Evolutionary conservation across 345 rosid species (phyloP).

Genomic region (Populus pruinosa): DNA sequence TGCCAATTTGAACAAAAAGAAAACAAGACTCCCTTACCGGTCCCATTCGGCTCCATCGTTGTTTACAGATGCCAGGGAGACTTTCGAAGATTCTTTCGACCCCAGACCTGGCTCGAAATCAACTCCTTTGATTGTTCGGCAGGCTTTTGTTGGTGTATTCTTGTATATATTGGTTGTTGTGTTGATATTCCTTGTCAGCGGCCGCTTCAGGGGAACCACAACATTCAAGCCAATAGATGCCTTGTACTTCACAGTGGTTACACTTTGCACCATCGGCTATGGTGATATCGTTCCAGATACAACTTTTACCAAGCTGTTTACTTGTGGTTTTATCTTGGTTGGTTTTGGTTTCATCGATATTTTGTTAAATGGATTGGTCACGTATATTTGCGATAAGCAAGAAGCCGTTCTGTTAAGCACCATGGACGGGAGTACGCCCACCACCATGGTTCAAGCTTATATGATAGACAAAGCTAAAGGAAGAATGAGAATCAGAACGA

Average conservation of each 20-base stretch:
- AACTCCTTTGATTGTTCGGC: constrained; percentile 45
- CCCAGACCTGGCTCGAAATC: constrained; percentile 19
- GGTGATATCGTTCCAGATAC: constrained; percentile 66
- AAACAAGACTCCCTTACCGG: constrained; percentile 28
- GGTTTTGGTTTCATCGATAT: constrained; percentile 67
- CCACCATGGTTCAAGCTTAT: constrained; percentile 41
- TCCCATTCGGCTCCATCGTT: constrained; percentile 59
- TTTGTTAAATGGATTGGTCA: constrained; percentile 55
- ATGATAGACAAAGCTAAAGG: constrained; percentile 59
- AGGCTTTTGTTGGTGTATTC: constrained; percentile 47
- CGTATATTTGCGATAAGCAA: constrained; percentile 61
- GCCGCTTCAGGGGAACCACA: constrained; percentile 38
- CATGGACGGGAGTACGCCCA: constrained; percentile 45
- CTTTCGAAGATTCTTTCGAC: constrained; percentile 24
- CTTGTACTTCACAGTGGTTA: constrained; percentile 59
- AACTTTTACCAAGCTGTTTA: constrained; percentile 52
- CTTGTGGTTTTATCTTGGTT: constrained; percentile 48
- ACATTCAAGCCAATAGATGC: constrained; percentile 55
- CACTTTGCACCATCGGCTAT: constrained; percentile 67
- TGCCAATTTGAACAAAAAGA: constrained; percentile 41
- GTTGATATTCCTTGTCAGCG: constrained; percentile 24
- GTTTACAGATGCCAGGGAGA: constrained; percentile 36
- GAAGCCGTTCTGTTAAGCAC: constrained; percentile 53
- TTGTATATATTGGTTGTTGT: constrained; percentile 42
- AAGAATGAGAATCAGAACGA: constrained; percentile 60